Evolutionary conservation across 2,329 filamentous ascomycete genomes (phyloP), one percentile per base, ranked within the genome.

Genomic region (Colletotrichum orchidophilum): DNA sequence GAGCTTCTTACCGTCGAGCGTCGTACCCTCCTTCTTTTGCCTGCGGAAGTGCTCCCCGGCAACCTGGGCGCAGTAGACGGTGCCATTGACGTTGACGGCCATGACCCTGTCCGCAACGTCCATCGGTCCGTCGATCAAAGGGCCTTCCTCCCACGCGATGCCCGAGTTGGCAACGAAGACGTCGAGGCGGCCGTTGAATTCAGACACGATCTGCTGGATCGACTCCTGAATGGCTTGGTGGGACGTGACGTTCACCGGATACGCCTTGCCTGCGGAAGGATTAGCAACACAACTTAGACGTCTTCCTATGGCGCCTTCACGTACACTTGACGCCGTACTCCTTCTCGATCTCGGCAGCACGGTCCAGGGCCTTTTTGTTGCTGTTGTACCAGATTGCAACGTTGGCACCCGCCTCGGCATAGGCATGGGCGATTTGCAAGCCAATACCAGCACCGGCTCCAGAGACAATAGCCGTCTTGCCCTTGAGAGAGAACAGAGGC

Each of bases 111-210:
- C 86, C 82, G 93, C 93, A 76, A 90, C 88, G 21, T 90, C 87
- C 21, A 91, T 78, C 5, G 88, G 83, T 27, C 90, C 92, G 72
- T 93, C 90, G 42, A 94, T 84, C 78, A 92, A 90, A 9, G 90
- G 79, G 0, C 92, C 91, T 70, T 93, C 86, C 2, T 87, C 91
- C 92, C 92, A 95, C 0, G 91, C 87, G 63, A 95, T 91, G 62
- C 93, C 93, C 15, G 91, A 91, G 78, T 96, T 96, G 75, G 93
- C 93, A 54, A 95, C 89, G 76, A 96, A 94, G 74, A 94, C 85
- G 76, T 95, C 93, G 9, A 96, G 87, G 5, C 92, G 89, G 70
- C 91, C 91, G 77, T 92, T 91, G 82, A 95, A 93, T 18, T 95
- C 92, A 70, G 83, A 79, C 53, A 91, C 82, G 73, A 89, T 87